phyloP scores from a whole-genome alignment of 176 grass and related monocot species.

The Urochloa ruziziensis region DNA sequence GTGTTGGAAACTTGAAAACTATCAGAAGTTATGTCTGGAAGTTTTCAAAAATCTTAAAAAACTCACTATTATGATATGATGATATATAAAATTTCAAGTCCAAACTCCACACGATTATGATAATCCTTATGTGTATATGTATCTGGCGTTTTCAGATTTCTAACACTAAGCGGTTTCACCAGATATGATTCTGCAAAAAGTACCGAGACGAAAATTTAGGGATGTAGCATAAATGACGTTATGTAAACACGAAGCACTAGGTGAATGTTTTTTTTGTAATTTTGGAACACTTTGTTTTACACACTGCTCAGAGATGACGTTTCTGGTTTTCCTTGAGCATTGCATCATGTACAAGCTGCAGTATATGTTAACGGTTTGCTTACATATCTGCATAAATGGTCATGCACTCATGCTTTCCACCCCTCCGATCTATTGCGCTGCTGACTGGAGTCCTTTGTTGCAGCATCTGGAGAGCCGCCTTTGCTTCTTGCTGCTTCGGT shows the following conservation, averaged over 20 bases:
- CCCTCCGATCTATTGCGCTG: not conserved
- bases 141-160: not conserved
- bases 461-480: slow-evolving; percentile 92
- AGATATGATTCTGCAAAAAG: not conserved
- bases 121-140: not conserved
- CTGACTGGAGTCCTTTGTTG: slow-evolving; percentile 14
- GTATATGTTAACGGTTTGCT: not conserved
- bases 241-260: not conserved
- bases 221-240: not conserved
- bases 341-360: not conserved
- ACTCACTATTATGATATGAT: not conserved
- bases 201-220: not conserved
- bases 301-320: not conserved
- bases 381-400: not conserved
- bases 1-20: not conserved
- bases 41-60: not conserved
- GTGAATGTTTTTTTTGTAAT: not conserved
- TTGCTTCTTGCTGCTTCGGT: slow-evolving; percentile 85
- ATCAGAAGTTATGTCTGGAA: not conserved
- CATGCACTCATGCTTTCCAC: no score
- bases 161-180: not conserved
- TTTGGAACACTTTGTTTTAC: not conserved
- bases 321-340: not conserved
- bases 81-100: not conserved
- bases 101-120: not conserved